Evolutionary conservation across 2,329 filamentous ascomycete genomes (phyloP), one percentile per base, ranked within the genome.

Genomic region (Fusarium graminum): DNA sequence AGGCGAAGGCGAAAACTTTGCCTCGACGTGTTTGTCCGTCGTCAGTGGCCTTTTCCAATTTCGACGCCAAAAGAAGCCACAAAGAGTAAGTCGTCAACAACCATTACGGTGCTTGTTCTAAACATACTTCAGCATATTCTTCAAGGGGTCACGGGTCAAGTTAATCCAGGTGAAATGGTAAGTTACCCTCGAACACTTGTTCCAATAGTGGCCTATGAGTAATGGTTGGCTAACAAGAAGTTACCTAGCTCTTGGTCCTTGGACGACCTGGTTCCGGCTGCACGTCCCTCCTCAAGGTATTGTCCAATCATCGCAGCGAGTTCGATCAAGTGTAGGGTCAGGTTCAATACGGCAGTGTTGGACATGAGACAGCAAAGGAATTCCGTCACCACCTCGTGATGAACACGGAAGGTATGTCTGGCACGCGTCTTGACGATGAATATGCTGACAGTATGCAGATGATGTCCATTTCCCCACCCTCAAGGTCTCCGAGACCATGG

Each of bases 371-470:
- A 8, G 46, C 46, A 6, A 50, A 22, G 3, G 25, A 6, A 4
- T 50, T 50, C 25, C 34, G 46, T 7, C 46, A 50, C 1, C 25
- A 50, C 0, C 17, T 50, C 3, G 46, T 50, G 0, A 50, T 50
- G 46, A 50, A 50, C 13, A 50, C 46, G 0, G 46, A 50, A 29
- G 46, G 46, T 29, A 19, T 2, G 7, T 0, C 4, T 13, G 16
- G 3, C 7, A 14, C 16, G 9, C 32, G 4, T 3, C 2, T 2
- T 6, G 7, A 19, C 6, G 0, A 0, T 1, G 14, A 16, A 0
- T 3, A 19, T 40, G 1, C n/a, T 49, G 3, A 49, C 13, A 1
- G 7, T 39, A 5, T 9, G 2, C 5, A 49, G 46, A 50, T 22
- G 46, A 50, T 3, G 4, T 50, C 0, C 46, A 50, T 0, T 50